These are phyloP conservation scores for Prinsepia uniflora DNA, from an alignment of 306 rosid genomes.

Conservation along the genomic window DNA sequence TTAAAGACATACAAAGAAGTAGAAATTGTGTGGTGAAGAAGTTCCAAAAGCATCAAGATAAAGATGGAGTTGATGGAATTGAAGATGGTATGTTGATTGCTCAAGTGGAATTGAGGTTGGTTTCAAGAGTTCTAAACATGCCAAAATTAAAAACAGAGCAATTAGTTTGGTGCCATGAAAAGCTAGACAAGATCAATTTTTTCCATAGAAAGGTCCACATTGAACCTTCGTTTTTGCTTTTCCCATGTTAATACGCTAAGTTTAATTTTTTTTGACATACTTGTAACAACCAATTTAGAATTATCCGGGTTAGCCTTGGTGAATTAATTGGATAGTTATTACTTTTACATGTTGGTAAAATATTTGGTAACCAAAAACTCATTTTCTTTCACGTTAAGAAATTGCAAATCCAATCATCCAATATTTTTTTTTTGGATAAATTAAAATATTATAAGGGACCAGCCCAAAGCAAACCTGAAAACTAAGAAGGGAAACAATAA, in stretches of 20 bases:
- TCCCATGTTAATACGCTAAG: slow-evolving; percentile 48
- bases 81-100: slow-evolving; percentile 50
- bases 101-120: slow-evolving; percentile 67
- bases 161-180: slow-evolving; percentile 64
- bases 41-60: slow-evolving; percentile 58
- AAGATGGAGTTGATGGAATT: slow-evolving; percentile 29
- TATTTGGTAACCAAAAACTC: not conserved
- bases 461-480: too few relatives aligned
- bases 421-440: too few relatives aligned
- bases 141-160: slow-evolving; percentile 59
- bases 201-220: slow-evolving; percentile 51
- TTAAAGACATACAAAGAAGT: slow-evolving; percentile 61
- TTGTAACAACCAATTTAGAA: not conserved
- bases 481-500: too few relatives aligned
- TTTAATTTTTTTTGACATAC: not conserved
- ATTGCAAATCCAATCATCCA: too few relatives aligned
- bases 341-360: not conserved
- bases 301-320: not conserved
- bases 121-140: slow-evolving; percentile 70
- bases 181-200: slow-evolving; percentile 46
- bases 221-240: slow-evolving; percentile 67
- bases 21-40: slow-evolving; percentile 69
- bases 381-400: not conserved
- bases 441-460: too few relatives aligned
- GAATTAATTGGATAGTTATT: not conserved